phyloP scores from a whole-genome alignment of 2,329 filamentous ascomycete species.

The Exophiala aquamarina region DNA sequence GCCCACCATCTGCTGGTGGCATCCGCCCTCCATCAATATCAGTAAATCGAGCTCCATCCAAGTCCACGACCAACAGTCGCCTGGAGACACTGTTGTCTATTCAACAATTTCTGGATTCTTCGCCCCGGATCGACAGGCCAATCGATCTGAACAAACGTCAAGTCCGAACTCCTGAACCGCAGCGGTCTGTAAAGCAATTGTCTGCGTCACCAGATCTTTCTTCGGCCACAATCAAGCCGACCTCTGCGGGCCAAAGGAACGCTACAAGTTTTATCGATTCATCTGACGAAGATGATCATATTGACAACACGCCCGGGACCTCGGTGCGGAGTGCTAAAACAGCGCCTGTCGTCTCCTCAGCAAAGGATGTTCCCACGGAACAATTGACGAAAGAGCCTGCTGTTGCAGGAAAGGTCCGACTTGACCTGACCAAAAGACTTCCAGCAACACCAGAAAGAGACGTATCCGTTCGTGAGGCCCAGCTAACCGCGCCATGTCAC shows the following conservation, averaged over 20 bases:
- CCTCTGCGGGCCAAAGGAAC: neutral
- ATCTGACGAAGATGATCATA: conserved; percentile 10
- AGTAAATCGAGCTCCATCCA: neutral
- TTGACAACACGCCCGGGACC: neutral
- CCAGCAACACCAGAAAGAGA: neutral
- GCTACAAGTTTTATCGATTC: conserved; percentile 11
- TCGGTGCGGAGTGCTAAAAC: neutral
- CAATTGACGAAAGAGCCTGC: neutral
- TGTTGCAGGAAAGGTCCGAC: neutral
- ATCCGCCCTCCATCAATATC: neutral
- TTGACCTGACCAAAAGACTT: conserved; percentile 3
- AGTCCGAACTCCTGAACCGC: neutral
- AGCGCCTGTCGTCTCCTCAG: neutral
- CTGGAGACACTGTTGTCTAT: conserved; percentile 13
- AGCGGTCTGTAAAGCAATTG: neutral
- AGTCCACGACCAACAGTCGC: neutral
- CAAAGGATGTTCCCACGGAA: neutral
- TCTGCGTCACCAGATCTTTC: neutral
- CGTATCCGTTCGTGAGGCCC: no score
- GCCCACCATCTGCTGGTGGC: neutral
- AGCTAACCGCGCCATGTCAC: no score
- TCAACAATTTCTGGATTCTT: conserved; percentile 13
- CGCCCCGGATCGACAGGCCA: neutral
- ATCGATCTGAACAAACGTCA: neutral
- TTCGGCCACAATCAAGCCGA: neutral